Conservation (phyloP, 768 basidiomycete genomes). For the Postia placenta region DNA sequence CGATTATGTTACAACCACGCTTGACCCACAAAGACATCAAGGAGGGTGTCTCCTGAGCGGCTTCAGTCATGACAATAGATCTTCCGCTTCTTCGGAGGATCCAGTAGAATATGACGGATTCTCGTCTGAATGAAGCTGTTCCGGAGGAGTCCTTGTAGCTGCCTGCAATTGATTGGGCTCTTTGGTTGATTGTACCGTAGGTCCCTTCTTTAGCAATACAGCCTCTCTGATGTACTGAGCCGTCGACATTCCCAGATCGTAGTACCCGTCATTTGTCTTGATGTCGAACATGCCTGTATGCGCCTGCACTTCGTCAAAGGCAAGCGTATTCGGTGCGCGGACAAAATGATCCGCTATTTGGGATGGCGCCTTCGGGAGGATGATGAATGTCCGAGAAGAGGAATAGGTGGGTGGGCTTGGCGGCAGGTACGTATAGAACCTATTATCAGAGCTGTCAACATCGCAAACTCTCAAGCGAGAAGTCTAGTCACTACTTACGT, state of each 20-base stretch:
- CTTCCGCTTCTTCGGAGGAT: not conserved
- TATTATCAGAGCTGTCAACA: conserved; percentile 23
- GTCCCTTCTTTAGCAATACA: not conserved
- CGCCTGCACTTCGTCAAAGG: conserved; percentile 73
- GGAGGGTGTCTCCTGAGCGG: not conserved
- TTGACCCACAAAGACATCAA: not conserved
- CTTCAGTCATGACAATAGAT: not conserved
- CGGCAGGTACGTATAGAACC: conserved; percentile 79
- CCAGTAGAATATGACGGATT: conserved; percentile 1
- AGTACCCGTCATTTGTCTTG: conserved; percentile 84
- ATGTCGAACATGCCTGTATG: conserved; percentile 87
- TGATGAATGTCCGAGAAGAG: conserved; percentile 65
- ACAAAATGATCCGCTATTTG: conserved; percentile 46
- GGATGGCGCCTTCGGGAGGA: conserved; percentile 56
- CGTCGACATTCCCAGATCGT: conserved; percentile 69
- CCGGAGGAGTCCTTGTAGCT: too few species aligned
- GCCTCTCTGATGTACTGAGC: conserved; percentile 59
- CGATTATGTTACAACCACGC: conserved; percentile 2
- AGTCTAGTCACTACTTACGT: conserved; percentile 55
- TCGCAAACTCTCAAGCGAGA: too few species aligned
- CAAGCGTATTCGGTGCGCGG: conserved; percentile 59
- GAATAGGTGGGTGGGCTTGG: conserved; percentile 53
- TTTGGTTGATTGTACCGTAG: not conserved
- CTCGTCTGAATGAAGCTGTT: too few species aligned
- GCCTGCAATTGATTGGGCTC: too few species aligned